These are phyloP conservation scores for Tephrocybe sp. DNA, from an alignment of 768 basidiomycete genomes.

Conservation along the genomic window DNA sequence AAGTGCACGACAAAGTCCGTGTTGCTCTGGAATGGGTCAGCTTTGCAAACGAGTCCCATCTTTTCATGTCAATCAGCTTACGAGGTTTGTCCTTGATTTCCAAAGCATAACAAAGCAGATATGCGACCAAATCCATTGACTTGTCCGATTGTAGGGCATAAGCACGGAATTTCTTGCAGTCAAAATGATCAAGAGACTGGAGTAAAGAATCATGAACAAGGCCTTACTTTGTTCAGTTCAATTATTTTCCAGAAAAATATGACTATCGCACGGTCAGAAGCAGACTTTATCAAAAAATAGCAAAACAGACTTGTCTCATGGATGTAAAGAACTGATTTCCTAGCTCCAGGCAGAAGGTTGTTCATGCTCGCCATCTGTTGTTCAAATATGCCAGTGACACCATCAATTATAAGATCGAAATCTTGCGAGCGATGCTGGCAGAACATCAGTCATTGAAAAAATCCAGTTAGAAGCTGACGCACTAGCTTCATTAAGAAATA, in stretches of 20 bases:
- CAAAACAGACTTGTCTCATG: conserved; percentile 69
- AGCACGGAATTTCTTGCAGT: conserved; percentile 80
- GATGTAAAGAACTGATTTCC: conserved; percentile 77
- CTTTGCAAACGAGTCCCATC: neutral
- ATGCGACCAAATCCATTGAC: conserved; percentile 71
- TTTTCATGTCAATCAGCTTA: conserved; percentile 34
- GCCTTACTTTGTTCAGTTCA: conserved; percentile 83
- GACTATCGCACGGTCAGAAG: conserved; percentile 36
- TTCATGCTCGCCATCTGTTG: conserved; percentile 75
- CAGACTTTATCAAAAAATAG: neutral
- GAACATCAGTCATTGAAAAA: conserved; percentile 1
- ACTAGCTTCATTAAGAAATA: conserved; percentile 92
- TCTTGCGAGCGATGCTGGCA: conserved; percentile 85
- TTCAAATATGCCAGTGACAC: conserved; percentile 63
- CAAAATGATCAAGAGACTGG: neutral
- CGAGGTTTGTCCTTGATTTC: conserved; percentile 94
- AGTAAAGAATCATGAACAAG: neutral
- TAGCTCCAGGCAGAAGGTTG: conserved; percentile 82
- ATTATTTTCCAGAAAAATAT: conserved; percentile 88
- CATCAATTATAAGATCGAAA: conserved; percentile 79
- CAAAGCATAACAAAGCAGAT: conserved; percentile 76
- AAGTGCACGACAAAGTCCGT: conserved; percentile 83
- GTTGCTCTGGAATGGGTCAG: conserved; percentile 58
- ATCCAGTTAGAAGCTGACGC: conserved; percentile 21
- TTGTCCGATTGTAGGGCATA: conserved; percentile 80